These are phyloP conservation scores for Xylaria longipes DNA, from an alignment of 495 filamentous ascomycete genomes.

Conservation along the genomic window DNA sequence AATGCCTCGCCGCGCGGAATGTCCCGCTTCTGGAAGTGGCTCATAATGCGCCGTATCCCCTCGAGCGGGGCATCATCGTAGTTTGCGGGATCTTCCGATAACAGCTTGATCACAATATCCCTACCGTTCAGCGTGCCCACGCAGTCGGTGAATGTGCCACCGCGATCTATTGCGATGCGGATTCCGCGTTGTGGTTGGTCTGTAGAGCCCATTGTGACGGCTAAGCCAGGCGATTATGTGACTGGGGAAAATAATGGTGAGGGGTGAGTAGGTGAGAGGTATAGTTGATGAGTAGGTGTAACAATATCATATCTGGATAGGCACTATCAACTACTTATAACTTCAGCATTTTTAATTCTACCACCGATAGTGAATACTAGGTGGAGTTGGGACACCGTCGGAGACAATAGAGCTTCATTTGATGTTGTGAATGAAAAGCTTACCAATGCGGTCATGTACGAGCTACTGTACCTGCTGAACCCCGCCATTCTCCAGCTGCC, in stretches of 20 bases:
- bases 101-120: conserved; percentile 83
- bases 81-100: conserved; percentile 89
- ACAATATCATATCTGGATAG: background rate
- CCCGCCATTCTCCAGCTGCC: conserved; percentile 22
- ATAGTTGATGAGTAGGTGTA: background rate
- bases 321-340: conserved; percentile 1
- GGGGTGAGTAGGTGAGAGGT: background rate
- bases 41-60: conserved; percentile 88
- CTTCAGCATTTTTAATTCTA: background rate
- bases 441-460: conserved; percentile 22
- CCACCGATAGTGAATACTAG: background rate
- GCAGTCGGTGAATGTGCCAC: conserved; percentile 76
- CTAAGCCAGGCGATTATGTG: background rate
- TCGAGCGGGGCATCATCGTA: conserved; percentile 90
- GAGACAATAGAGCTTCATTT: conserved; percentile 16
- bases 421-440: conserved; percentile 14
- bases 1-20: conserved; percentile 82
- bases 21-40: conserved; percentile 74
- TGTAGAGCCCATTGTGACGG: conserved; percentile 34
- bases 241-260: background rate
- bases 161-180: conserved; percentile 68
- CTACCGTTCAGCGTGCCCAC: conserved; percentile 67
- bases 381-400: conserved; percentile 21
- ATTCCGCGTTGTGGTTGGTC: conserved; percentile 51
- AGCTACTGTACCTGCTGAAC: background rate